Conservation (phyloP, 495 filamentous ascomycete species). For the Venustampulla echinocandica region DNA sequence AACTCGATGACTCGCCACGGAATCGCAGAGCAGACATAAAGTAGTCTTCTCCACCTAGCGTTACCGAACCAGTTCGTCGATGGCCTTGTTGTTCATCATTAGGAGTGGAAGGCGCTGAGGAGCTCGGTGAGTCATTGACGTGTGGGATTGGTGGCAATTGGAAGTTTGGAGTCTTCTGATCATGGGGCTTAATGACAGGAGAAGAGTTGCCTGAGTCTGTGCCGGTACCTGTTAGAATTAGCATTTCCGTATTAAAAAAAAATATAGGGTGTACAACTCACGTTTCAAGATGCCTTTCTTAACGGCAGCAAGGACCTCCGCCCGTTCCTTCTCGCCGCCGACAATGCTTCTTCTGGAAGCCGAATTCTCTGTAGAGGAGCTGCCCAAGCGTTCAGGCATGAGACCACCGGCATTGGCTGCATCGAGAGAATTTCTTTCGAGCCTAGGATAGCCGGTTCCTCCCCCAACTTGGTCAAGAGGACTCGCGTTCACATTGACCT, state of each 20-base stretch:
- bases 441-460: constrained; percentile 76
- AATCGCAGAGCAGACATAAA: constrained; percentile 69
- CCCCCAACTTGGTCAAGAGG: constrained; percentile 59
- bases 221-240: constrained; percentile 36
- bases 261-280: constrained; percentile 36
- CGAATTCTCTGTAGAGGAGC: constrained; percentile 49
- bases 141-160: constrained; percentile 46
- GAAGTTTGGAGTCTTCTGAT: constrained; percentile 40
- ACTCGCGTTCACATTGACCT: constrained; percentile 69
- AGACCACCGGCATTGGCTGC: constrained; percentile 33
- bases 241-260: no score
- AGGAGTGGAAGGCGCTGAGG: constrained; percentile 76
- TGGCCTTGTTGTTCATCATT: constrained; percentile 59
- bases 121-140: constrained; percentile 67
- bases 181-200: constrained; percentile 50
- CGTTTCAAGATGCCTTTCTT: constrained; percentile 94
- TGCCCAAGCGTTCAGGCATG: constrained; percentile 36
- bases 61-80: constrained; percentile 53
- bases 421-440: constrained; percentile 76
- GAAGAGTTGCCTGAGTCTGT: constrained; percentile 60
- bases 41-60: constrained; percentile 78
- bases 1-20: constrained; percentile 60
- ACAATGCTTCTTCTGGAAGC: constrained; percentile 73
- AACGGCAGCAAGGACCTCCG: constrained; percentile 81
- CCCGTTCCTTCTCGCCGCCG: constrained; percentile 82